Evolutionary conservation across 1,139 yeast genomes (phyloP).

Genomic region (Geotrichum bryndzae): DNA sequence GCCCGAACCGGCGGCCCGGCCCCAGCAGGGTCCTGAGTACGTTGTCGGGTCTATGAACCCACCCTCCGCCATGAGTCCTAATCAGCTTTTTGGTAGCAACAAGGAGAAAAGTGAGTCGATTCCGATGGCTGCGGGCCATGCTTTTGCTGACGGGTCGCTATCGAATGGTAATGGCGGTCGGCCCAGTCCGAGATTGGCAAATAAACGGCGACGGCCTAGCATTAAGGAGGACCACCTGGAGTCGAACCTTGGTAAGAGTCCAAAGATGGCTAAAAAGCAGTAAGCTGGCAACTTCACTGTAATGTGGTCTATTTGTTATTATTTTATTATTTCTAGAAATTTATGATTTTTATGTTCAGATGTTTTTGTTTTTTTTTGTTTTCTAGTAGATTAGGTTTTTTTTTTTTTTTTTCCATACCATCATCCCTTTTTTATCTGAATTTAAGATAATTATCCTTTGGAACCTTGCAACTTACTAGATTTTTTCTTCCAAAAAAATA

Average conservation of each 20-base stretch:
- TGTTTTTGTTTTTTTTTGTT: background rate
- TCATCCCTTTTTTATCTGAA: background rate
- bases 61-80: background rate
- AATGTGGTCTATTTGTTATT: background rate
- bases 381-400: background rate
- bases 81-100: background rate
- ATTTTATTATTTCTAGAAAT: background rate
- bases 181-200: conserved; percentile 18
- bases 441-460: background rate
- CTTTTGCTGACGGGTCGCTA: background rate
- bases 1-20: background rate
- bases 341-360: background rate
- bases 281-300: background rate
- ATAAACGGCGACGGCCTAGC: conserved; percentile 19
- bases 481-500: background rate
- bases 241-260: conserved; percentile 13
- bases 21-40: background rate
- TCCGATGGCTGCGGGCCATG: background rate
- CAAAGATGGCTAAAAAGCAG: conserved; percentile 15
- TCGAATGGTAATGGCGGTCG: background rate
- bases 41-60: background rate
- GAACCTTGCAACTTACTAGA: background rate
- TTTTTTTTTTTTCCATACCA: background rate
- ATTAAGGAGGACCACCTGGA: conserved; percentile 16
- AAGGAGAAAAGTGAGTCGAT: background rate